Base-by-base conservation (phyloP, 192 early-diverging fungal species). In the Backusella sp. region DNA sequence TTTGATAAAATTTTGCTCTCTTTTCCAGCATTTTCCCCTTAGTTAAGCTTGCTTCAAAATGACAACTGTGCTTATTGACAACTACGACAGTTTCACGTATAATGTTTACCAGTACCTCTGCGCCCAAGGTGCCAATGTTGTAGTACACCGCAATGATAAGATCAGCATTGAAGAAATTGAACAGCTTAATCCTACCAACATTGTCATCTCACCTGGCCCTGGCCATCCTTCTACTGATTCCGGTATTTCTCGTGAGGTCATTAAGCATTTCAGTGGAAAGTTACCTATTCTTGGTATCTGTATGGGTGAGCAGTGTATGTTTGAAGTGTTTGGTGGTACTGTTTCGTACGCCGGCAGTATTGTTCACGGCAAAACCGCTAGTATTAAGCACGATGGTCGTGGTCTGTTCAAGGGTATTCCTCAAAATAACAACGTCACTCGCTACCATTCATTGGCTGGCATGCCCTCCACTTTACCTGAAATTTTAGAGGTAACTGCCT, bases 61-160 rank as follows among this genome's bases (percentile, higher is more conserved):
- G 86, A 79, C 90, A 35, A 90, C 93, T 46, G 73, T 98, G 68
- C 88, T 98, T 77, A 96, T 99, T 69, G 98, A 99, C 87, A 98
- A 98, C 78, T 99, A 97, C 90, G 98, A 99, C 87, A 94, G 91
- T 75, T 99, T 99, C 79, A 98, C 97, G 32, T 99, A 95, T 90
- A 99, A 99, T 84, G 89, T 99, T 37, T 99, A 98, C 85, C 97
- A 99, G 86, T 97, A 92, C 70, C 88, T 99, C 17, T 90, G 90
- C 66, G 89, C 93, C 76, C 89, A 96, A 19, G 97, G 97, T 17
- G 98, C 98, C 2, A 82, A 97, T 53, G 97, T 99, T 26, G 84
- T 86, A 42, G 98, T 99, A 53, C 94, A 87, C 80, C 90, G 98
- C 37, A 99, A 99, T 82, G 97, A 99, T 82, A 88, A 96, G 76